Conservation (phyloP, 768 basidiomycete genomes). For the Leccinum boreale region DNA sequence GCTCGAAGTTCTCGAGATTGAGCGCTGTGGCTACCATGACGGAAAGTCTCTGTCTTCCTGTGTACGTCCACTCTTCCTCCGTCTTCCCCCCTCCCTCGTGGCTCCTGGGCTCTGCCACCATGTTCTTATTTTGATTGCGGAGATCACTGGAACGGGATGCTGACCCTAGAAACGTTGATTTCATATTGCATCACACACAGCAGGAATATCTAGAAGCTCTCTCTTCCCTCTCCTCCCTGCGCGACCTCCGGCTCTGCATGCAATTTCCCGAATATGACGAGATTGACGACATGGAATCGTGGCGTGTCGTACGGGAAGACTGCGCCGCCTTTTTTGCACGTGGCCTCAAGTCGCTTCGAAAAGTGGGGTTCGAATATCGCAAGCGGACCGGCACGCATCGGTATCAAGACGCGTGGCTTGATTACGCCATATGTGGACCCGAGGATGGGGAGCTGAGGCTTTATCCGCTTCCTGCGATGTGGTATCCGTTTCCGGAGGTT, state of each 20-base stretch:
- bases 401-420: conserved; percentile 36
- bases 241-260: conserved; percentile 33
- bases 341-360: conserved; percentile 30
- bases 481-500: conserved; percentile 36
- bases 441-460: conserved; percentile 21
- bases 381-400: conserved; percentile 35
- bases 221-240: conserved; percentile 25
- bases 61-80: conserved; percentile 29
- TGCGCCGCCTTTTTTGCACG: conserved; percentile 29
- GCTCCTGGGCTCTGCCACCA: conserved; percentile 10
- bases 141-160: conserved; percentile 23
- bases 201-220: conserved; percentile 35
- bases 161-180: conserved; percentile 31
- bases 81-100: conserved; percentile 8
- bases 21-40: conserved; percentile 36
- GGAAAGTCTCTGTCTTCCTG: conserved; percentile 34
- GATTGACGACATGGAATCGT: conserved; percentile 30
- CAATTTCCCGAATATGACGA: conserved; percentile 36
- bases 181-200: conserved; percentile 26
- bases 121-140: conserved; percentile 20
- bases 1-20: conserved; percentile 33
- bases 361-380: conserved; percentile 35
- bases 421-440: conserved; percentile 26
- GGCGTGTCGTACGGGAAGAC: conserved; percentile 28
- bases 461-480: conserved; percentile 24